A percentile compares a stretch with the other conserved stretches of the same genome.
Conservation (phyloP, 257 asterid species). For the Capsicum chinense region DNA sequence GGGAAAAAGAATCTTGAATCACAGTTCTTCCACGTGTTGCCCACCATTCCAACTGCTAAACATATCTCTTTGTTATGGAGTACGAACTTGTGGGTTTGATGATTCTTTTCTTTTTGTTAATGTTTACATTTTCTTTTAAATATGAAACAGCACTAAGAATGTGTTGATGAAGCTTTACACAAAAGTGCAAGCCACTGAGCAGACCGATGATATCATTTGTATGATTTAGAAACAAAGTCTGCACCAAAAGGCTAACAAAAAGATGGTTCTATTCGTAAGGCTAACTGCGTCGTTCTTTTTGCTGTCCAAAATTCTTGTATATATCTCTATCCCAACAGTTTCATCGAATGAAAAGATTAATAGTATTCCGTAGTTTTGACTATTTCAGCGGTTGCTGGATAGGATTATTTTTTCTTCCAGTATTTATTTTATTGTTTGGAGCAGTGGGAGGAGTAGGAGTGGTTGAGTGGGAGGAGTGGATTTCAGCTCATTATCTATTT, state of each 20-base stretch:
- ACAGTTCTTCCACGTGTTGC: background rate
- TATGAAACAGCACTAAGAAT: background rate
- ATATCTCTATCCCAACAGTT: background rate
- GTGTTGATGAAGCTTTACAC: slow-evolving; percentile 5
- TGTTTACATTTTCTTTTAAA: background rate
- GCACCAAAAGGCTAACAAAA: background rate
- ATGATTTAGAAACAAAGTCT: background rate
- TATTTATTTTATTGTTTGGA: background rate
- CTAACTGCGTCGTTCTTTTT: background rate
- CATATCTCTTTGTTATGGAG: background rate
- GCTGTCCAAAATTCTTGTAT: background rate
- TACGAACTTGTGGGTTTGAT: background rate
- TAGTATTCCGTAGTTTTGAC: background rate
- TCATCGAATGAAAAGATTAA: background rate
- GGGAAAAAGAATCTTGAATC: background rate
- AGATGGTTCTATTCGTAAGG: background rate
- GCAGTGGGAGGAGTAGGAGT: slow-evolving; percentile 1
- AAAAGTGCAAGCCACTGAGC: background rate
- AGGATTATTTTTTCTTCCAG: background rate
- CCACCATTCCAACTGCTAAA: slow-evolving; percentile 3
- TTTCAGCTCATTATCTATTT: background rate
- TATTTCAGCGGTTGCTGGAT: background rate
- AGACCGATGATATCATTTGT: background rate
- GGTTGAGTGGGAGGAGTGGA: background rate
- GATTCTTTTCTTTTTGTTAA: background rate